A percentile compares a stretch with the other conserved stretches of the same genome.
Evolutionary conservation across 768 basidiomycete species (phyloP).

Genomic region (Mrakia hoshinonis): DNA sequence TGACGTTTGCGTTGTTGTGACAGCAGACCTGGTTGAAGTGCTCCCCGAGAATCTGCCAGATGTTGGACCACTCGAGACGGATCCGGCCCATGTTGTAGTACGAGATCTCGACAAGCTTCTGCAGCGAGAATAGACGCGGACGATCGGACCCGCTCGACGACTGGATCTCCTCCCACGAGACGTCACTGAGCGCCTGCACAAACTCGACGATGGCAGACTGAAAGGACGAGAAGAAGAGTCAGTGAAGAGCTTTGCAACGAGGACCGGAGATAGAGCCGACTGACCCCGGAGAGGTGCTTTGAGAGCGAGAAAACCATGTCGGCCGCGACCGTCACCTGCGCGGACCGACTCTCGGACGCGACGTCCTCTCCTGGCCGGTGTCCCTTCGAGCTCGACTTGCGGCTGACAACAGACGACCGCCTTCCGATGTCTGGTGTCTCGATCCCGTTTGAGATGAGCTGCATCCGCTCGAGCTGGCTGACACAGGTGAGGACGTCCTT

Average conservation of each 20-base stretch:
- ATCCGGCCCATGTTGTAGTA: constrained; percentile 99
- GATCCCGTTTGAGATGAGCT: constrained; percentile 82
- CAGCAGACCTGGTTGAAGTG: constrained; percentile 99
- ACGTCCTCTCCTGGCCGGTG: constrained; percentile 65
- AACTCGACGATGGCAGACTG: constrained; percentile 97
- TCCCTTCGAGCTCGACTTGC: neutral
- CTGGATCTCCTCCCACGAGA: constrained; percentile 99
- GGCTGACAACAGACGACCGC: constrained; percentile 50
- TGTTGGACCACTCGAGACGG: constrained; percentile 92
- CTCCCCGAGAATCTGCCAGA: constrained; percentile 96
- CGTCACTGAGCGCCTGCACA: constrained; percentile 86
- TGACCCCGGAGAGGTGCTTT: constrained; percentile 84
- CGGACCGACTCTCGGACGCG: constrained; percentile 91
- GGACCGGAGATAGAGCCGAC: constrained; percentile 38
- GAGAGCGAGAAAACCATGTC: constrained; percentile 99
- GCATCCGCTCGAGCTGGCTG: constrained; percentile 97
- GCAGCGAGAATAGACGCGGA: constrained; percentile 89
- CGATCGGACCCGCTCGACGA: constrained; percentile 84
- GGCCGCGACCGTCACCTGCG: constrained; percentile 94
- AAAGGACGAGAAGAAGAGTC: neutral
- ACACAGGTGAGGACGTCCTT: constrained; percentile 93
- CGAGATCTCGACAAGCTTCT: constrained; percentile 96
- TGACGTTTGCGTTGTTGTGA: constrained; percentile 92
- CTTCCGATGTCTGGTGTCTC: constrained; percentile 70
- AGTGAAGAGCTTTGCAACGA: neutral